Conservation (phyloP, 768 basidiomycete genomes). For the Saitozyma podzolica region DNA sequence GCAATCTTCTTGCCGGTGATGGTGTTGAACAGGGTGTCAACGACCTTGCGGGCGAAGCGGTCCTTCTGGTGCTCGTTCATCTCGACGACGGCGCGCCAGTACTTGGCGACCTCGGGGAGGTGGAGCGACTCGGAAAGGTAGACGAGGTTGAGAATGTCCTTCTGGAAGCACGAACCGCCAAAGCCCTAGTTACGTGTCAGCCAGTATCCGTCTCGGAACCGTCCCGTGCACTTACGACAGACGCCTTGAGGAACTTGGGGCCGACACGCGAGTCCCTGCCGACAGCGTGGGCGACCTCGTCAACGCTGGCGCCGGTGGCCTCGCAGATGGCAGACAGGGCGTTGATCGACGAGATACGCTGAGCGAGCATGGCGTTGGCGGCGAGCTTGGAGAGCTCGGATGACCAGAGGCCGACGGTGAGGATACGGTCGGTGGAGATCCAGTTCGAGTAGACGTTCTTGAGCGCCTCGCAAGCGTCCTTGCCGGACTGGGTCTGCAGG, state of each 20-base stretch:
- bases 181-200: slow-evolving; percentile 63
- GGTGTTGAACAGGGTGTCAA: slow-evolving; percentile 97
- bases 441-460: slow-evolving; percentile 88
- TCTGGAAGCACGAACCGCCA: slow-evolving; percentile 99
- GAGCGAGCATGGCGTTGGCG: slow-evolving; percentile 98
- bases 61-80: slow-evolving; percentile 99
- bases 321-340: slow-evolving; percentile 98
- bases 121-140: slow-evolving; percentile 94
- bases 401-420: slow-evolving; percentile 96
- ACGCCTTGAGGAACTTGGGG: slow-evolving; percentile 81
- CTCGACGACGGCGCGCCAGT: slow-evolving; percentile 89
- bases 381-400: slow-evolving; percentile 98
- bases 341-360: slow-evolving; percentile 97
- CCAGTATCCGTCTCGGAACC: neutral
- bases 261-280: slow-evolving; percentile 92
- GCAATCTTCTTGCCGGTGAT: slow-evolving; percentile 71
- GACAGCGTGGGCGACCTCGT: slow-evolving; percentile 92
- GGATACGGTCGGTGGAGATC: slow-evolving; percentile 79
- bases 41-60: slow-evolving; percentile 91
- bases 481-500: slow-evolving; percentile 82
- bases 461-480: slow-evolving; percentile 73
- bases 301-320: slow-evolving; percentile 96
- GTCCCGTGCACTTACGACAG: slow-evolving; percentile 37
- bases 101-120: slow-evolving; percentile 92
- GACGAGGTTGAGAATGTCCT: slow-evolving; percentile 97